Conservation (phyloP, 129 eudicot species). For the Kitagawia praeruptora region DNA sequence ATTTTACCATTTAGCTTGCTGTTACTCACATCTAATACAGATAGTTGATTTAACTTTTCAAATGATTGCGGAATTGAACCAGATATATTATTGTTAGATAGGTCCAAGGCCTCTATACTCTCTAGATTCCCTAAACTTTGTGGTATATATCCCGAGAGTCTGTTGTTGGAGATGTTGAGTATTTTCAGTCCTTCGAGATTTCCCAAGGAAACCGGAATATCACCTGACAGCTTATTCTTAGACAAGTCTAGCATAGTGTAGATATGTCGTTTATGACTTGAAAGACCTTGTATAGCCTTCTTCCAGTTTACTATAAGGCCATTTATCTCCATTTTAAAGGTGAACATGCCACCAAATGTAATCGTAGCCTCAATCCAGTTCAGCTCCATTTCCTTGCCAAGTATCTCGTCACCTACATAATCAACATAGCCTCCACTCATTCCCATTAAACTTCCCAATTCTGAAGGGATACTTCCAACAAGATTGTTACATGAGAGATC, state of each 20-base stretch:
- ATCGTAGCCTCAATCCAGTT: no score
- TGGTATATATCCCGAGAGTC: constrained; percentile 37
- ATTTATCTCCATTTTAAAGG: constrained; percentile 11
- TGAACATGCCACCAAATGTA: no score
- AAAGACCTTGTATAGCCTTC: constrained; percentile 35
- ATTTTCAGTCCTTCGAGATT: constrained; percentile 36
- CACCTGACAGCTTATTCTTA: constrained; percentile 30
- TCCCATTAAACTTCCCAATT: constrained; percentile 26
- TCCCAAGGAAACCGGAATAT: constrained; percentile 41
- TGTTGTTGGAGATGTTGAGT: constrained; percentile 41
- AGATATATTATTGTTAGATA: no score
- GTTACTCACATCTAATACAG: constrained; percentile 42
- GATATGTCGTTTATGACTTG: constrained; percentile 27
- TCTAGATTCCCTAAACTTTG: constrained; percentile 22
- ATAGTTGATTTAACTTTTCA: constrained; percentile 23
- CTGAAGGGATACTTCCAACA: constrained; percentile 31
- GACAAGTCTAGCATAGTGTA: constrained; percentile 34
- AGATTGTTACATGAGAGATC: constrained; percentile 46
- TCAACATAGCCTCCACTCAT: constrained; percentile 27
- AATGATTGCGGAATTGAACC: neutral
- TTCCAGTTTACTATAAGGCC: constrained; percentile 53
- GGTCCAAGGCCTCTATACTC: no score
- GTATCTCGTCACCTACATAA: no score
- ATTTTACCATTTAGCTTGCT: constrained; percentile 36
- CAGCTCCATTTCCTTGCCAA: no score